Percentiles rank a stretch among this genome's conserved stretches.
Evolutionary conservation across 495 filamentous ascomycete genomes (phyloP).

Genomic region (Neurospora intermedia): DNA sequence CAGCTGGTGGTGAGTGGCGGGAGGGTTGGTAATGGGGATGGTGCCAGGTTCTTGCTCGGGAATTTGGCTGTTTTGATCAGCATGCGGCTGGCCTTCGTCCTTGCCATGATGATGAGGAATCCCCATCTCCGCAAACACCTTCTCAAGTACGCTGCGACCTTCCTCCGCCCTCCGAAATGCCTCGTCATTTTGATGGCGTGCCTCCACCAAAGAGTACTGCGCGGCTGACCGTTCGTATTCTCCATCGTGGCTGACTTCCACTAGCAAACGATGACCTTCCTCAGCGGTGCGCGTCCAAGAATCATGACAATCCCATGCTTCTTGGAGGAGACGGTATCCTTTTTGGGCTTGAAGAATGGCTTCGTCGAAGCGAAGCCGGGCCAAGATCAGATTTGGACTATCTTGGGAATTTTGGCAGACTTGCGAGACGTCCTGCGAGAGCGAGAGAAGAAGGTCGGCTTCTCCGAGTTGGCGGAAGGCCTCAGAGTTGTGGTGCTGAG

Average conservation of each 20-base stretch:
- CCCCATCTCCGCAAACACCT: background rate
- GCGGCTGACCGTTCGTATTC: fast-evolving
- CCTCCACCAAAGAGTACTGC: background rate
- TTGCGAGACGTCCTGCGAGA: background rate
- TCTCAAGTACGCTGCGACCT: background rate
- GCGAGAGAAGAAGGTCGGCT: background rate
- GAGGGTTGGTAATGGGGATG: background rate
- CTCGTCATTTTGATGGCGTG: background rate
- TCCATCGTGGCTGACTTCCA: background rate
- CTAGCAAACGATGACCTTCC: background rate
- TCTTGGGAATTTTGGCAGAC: background rate
- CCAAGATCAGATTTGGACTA: background rate
- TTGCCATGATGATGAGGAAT: background rate
- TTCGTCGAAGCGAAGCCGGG: background rate
- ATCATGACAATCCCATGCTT: background rate
- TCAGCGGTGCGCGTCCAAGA: background rate
- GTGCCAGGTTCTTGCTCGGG: background rate
- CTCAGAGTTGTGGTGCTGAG: background rate
- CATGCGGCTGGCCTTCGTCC: too few species aligned
- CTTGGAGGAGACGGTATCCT: background rate
- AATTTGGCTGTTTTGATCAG: background rate
- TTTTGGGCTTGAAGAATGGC: background rate
- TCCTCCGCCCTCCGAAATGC: background rate
- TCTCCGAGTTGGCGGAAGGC: background rate
- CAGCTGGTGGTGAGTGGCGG: background rate